Evolutionary conservation across 768 basidiomycete species (phyloP), one percentile per base, ranked within the genome.

Genomic region (Pleurotus giganteus): DNA sequence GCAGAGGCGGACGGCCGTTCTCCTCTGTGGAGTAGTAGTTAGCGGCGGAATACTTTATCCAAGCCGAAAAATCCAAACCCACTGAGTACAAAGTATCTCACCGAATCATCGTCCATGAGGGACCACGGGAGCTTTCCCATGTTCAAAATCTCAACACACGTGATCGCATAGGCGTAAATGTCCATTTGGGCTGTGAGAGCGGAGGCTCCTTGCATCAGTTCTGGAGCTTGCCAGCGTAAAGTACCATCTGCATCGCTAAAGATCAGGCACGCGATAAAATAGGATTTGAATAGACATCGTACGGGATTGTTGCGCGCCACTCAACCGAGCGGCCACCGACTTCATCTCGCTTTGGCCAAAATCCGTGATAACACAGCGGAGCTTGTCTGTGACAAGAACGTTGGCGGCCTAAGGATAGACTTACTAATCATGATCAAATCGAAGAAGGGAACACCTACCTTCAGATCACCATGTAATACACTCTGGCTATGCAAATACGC

Each of bases 301-400:
- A 85, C 84, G 73, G 55, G 75, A 72, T 29, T 71, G 70, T 2
- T 74, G 64, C 21, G 71, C 71, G 8, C 82, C 83, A 53, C 81
- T 86, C 2, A 88, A 72, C 28, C 80, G 75, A 60, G 76, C 84
- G 3, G 81, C 83, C 65, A 92, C 88, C 13, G 77, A 80, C 69
- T 85, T 89, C 74, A 92, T 84, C 67, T 89, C 85, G 60, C 82
- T 86, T 66, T 92, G 87, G 0, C 89, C 90, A 66, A 94, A 94
- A 64, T 93, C 90, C 26, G 88, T 83, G 37, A 94, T 83, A 36
- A 92, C 76, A 56, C 89, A 92, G 43, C 72, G 79, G 2, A 79
- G 75, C 1, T 75, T 67, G 57, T 89, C 83, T 59, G 87, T 82
- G 12, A 94, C 82, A 2, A 94, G 79, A 13, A 93, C 80, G 63